Evolutionary conservation across 1,284 basidiomycete species (phyloP).

Genomic region (Ceratobasidium sp.): DNA sequence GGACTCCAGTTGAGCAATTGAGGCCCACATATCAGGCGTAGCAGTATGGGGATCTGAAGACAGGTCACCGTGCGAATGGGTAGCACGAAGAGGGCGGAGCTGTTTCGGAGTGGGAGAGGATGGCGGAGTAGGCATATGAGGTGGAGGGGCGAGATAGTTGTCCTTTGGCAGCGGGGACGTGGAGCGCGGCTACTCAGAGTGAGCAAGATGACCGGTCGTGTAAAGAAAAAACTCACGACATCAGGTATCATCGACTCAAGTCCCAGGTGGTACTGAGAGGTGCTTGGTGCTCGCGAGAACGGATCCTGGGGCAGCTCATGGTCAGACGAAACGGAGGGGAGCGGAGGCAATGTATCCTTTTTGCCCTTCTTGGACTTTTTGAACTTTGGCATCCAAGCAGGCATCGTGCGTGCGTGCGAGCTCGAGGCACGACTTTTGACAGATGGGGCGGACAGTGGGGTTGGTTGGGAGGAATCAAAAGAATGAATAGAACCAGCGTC

Average conservation of each 20-base stretch:
- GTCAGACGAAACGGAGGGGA: not conserved
- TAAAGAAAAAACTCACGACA: not conserved
- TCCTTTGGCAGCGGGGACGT: constrained; percentile 3
- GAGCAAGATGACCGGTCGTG: not conserved
- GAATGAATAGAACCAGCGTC: constrained; percentile 26
- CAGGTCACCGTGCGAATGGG: constrained; percentile 17
- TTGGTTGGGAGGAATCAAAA: constrained; percentile 36
- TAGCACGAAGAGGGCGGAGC: constrained; percentile 26
- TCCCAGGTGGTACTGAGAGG: not conserved
- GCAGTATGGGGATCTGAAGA: constrained; percentile 13
- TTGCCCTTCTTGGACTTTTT: constrained; percentile 38
- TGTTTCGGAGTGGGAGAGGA: constrained; percentile 24
- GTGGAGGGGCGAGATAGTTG: constrained; percentile 29
- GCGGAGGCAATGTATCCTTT: constrained; percentile 11
- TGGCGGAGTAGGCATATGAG: constrained; percentile 31
- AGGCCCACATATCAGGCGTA: constrained; percentile 29
- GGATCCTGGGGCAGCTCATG: constrained; percentile 13
- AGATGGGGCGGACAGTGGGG: constrained; percentile 6
- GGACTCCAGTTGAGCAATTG: constrained; percentile 40
- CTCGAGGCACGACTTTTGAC: constrained; percentile 40
- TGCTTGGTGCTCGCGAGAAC: not conserved
- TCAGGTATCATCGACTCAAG: not conserved
- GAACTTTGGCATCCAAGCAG: constrained; percentile 33
- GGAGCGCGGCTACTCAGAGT: not conserved
- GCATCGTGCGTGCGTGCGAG: constrained; percentile 15